Evolutionary conservation across 495 filamentous ascomycete genomes (phyloP), one percentile per base, ranked within the genome.

Genomic region (Aspergillus steynii): DNA sequence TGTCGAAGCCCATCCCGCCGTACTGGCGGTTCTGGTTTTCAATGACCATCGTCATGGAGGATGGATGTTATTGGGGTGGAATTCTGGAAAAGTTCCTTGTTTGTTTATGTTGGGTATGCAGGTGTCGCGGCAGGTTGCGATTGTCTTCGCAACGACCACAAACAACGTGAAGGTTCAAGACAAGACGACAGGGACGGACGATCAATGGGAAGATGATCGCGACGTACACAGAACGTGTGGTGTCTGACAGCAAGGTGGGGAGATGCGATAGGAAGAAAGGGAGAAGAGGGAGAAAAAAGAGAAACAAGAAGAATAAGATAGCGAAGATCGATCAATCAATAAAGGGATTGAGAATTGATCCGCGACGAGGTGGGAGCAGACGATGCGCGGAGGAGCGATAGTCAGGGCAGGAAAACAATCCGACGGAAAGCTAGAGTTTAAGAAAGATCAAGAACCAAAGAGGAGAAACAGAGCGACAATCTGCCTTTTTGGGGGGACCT

Each of bases 41-140:
- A 77, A 95, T 86, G 79, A 94, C 91, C 87, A 96, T 89, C 81
- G 90, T 91, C 86, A 91, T 88, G 76, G 80, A 74, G 78, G 64
- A 62, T 72, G 64, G 55, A 46, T 29, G 57, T 56, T 45, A 42
- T 61, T 26, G 51, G 25, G 56, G 28, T 49, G 14, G 34, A 50
- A 48, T 52, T 59, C 26, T 52, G 54, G 14, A 26, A 15, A 27
- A 25, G 28, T 28, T 8, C 42, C 42, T 45, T 9, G 45, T 48
- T 50, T 50, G 56, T 42, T 50, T 20, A 25, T 34, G 20, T 10
- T 50, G 29, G 26, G 48, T 26, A 26, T 29, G 46, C 29, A 29
- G 46, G 42, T 50, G 55, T 47, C 46, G 29, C 31, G 9, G 48
- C 14, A 42, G 6, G 48, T 42, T 59, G 9, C 20, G 34, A 50